Conservation (phyloP, 179 eudicot genomes). For the Amaranthus tricolor region DNA sequence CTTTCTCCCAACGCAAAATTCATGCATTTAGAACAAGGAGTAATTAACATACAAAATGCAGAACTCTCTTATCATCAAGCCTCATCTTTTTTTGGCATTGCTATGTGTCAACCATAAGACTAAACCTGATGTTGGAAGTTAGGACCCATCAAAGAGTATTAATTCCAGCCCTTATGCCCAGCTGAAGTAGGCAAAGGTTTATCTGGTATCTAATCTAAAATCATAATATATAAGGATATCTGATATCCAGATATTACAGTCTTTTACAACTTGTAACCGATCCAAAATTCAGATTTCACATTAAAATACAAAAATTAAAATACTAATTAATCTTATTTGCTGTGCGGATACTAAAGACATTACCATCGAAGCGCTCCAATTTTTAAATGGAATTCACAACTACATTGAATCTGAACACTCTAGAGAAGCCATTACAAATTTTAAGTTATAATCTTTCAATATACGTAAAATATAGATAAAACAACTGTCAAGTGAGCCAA, state of each 20-base stretch:
- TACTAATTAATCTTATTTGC: not conserved
- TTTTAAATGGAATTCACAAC: not conserved
- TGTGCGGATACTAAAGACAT: not conserved
- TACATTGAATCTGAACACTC: not conserved
- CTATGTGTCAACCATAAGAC: not conserved
- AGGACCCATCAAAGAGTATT: not conserved
- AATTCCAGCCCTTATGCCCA: not conserved
- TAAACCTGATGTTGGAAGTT: not conserved
- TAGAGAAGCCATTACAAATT: not conserved
- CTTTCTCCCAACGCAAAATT: not conserved
- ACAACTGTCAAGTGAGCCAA: not conserved
- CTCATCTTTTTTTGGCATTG: not conserved
- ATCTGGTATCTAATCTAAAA: not conserved
- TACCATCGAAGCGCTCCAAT: not conserved
- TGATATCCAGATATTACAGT: not conserved
- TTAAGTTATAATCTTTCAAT: not conserved
- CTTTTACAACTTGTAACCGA: not conserved
- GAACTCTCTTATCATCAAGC: not conserved
- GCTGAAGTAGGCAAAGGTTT: not conserved
- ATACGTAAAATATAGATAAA: too few relatives aligned
- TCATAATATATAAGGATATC: not conserved
- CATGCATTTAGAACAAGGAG: not conserved
- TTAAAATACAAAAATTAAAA: not conserved
- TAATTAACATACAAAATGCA: not conserved
- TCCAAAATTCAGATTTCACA: not conserved